phyloP scores from a whole-genome alignment of 805 yeast species.

The Candida sakaeoensis region DNA sequence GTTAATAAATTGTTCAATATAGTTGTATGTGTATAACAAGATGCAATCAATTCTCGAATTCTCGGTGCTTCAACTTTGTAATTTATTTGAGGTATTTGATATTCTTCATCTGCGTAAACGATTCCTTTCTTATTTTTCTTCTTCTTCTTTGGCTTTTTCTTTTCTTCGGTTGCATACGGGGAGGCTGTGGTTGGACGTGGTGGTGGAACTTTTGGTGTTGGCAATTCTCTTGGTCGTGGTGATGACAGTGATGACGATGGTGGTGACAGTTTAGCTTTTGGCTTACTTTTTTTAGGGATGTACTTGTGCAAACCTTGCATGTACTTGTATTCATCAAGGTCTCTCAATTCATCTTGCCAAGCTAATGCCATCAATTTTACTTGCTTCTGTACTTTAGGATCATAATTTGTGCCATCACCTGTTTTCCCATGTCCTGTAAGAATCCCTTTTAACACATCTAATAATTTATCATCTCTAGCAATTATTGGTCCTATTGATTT shows the following conservation, averaged over 20 bases:
- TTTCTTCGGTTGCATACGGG: slow-evolving; percentile 16
- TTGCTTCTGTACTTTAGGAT: slow-evolving; percentile 42
- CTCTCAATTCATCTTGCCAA: slow-evolving; percentile 63
- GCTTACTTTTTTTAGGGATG: slow-evolving; percentile 35
- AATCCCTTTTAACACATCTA: slow-evolving; percentile 58
- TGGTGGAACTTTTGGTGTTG: slow-evolving; percentile 13
- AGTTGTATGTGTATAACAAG: slow-evolving; percentile 71
- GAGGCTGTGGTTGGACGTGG: slow-evolving; percentile 23
- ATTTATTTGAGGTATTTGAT: slow-evolving; percentile 64
- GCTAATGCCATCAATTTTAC: slow-evolving; percentile 51
- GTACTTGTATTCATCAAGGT: slow-evolving; percentile 45
- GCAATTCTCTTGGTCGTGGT: neutral
- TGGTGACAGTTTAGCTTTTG: neutral
- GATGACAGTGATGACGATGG: neutral
- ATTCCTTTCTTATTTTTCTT: slow-evolving; percentile 14
- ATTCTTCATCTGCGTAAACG: slow-evolving; percentile 45
- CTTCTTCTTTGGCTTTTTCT: slow-evolving; percentile 15
- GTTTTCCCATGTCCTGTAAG: slow-evolving; percentile 36
- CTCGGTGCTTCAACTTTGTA: slow-evolving; percentile 69
- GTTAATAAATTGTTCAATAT: slow-evolving; percentile 53
- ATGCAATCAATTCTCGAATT: slow-evolving; percentile 65
- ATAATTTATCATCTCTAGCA: slow-evolving; percentile 65
- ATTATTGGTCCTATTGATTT: slow-evolving; percentile 36
- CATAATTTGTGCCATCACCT: slow-evolving; percentile 35
- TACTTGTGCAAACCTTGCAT: slow-evolving; percentile 45